Evolutionary conservation across 2,329 filamentous ascomycete genomes (phyloP).

Genomic region (Neopestalotiopsis rosae): DNA sequence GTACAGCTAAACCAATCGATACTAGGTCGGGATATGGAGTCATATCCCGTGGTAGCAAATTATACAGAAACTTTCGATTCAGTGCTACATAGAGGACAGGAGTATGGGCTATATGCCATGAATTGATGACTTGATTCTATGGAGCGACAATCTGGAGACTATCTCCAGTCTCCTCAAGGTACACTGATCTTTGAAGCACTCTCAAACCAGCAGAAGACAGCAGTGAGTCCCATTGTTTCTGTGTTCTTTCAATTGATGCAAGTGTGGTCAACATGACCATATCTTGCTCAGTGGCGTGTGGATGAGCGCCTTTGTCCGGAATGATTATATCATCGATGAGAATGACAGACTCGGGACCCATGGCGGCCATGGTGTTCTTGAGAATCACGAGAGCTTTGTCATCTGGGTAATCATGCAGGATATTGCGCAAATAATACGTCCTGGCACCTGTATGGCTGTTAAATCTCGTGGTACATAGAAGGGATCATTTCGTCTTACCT

Average conservation of each 20-base stretch:
- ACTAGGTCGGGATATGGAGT: too few species aligned
- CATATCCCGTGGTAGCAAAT: too few species aligned
- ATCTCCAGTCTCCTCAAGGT: slow-evolving; percentile 17
- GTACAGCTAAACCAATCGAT: too few species aligned
- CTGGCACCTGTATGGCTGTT: slow-evolving; percentile 25
- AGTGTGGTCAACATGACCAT: slow-evolving; percentile 36
- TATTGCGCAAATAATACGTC: slow-evolving; percentile 40
- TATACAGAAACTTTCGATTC: too few species aligned
- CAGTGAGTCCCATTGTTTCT: slow-evolving; percentile 38
- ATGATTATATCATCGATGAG: slow-evolving; percentile 49
- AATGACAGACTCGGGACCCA: slow-evolving; percentile 40
- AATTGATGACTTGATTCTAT: too few species aligned
- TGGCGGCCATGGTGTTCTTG: slow-evolving; percentile 35
- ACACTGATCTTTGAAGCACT: slow-evolving; percentile 19
- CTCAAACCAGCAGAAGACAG: slow-evolving; percentile 25
- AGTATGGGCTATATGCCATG: too few species aligned
- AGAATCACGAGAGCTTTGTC: slow-evolving; percentile 36
- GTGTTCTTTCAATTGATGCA: slow-evolving; percentile 39
- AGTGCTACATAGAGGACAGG: too few species aligned
- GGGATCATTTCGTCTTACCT: slow-evolving; percentile 21
- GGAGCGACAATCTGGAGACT: slow-evolving; percentile 4
- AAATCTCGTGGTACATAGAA: neutral
- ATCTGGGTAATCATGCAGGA: slow-evolving; percentile 42
- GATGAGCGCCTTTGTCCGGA: slow-evolving; percentile 37
- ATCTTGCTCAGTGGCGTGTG: slow-evolving; percentile 37